Evolutionary conservation across 192 early-diverging fungal species (phyloP).

Genomic region (Umbelopsis isabellina): DNA sequence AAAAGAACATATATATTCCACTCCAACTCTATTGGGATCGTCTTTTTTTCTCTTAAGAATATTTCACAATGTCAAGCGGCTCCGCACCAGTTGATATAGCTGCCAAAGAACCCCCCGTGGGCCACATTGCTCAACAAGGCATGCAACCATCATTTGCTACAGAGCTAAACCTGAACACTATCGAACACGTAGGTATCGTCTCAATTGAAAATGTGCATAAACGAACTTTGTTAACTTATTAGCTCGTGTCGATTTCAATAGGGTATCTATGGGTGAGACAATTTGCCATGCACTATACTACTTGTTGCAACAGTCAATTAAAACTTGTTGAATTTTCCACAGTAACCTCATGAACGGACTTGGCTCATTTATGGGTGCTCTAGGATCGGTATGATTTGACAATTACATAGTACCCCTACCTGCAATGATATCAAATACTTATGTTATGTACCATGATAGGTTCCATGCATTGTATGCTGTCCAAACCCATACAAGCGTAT

Average conservation of each 20-base stretch:
- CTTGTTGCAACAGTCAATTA: no score
- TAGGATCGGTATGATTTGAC: slow-evolving; percentile 45
- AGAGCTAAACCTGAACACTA: slow-evolving; percentile 24
- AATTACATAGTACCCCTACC: background rate
- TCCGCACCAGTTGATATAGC: background rate
- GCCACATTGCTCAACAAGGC: slow-evolving; percentile 28
- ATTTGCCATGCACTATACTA: no score
- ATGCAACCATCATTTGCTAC: slow-evolving; percentile 30
- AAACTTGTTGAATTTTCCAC: background rate
- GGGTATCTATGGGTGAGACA: background rate
- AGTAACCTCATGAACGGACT: slow-evolving; percentile 47
- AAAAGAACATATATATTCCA: no score
- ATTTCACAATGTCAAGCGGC: background rate
- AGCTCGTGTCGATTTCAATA: background rate
- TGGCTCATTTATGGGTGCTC: slow-evolving; percentile 42
- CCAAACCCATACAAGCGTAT: slow-evolving; percentile 73
- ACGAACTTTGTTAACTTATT: background rate
- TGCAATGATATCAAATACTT: background rate
- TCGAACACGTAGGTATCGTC: slow-evolving; percentile 32
- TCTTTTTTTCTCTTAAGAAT: no score
- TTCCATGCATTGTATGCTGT: slow-evolving; percentile 50
- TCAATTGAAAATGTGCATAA: background rate
- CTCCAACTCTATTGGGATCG: no score
- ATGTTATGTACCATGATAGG: slow-evolving; percentile 24
- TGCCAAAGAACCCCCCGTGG: background rate